Conservation (phyloP, 1,284 basidiomycete species). For the Trametes sp. region DNA sequence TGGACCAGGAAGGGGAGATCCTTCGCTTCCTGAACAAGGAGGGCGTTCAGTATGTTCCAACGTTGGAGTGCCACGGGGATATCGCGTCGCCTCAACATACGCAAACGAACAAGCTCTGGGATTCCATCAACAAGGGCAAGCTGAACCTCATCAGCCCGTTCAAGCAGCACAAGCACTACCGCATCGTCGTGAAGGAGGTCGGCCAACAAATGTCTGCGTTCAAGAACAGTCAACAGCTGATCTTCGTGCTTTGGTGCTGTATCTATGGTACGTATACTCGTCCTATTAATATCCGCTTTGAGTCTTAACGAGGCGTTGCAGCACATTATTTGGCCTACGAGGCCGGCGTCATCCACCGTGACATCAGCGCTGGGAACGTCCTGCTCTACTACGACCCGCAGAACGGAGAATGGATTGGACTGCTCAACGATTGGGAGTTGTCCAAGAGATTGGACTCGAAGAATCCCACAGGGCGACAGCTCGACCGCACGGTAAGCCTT, state of each 20-base stretch:
- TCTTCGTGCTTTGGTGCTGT: no score
- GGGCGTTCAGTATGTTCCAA: constrained; percentile 9
- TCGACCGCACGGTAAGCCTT: not conserved
- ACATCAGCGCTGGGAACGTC: not conserved
- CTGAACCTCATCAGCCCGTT: not conserved
- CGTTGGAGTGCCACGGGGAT: constrained; percentile 16
- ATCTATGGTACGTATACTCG: no score
- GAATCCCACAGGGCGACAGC: not conserved
- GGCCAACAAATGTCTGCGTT: not conserved
- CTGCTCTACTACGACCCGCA: not conserved
- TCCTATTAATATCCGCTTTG: no score
- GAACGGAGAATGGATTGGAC: not conserved
- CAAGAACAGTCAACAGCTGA: no score
- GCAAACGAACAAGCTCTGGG: not conserved
- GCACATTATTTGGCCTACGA: not conserved
- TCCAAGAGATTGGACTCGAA: not conserved
- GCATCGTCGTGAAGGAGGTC: constrained; percentile 33
- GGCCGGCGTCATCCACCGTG: not conserved
- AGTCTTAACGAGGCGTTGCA: no score
- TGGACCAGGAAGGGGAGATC: constrained; percentile 8
- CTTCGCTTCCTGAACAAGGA: not conserved
- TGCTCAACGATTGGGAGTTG: not conserved
- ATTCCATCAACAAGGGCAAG: no score
- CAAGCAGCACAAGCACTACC: constrained; percentile 22
- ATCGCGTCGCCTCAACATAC: not conserved